Evolutionary conservation across 306 rosid species (phyloP), one percentile per base, ranked within the genome.

Genomic region (Hippophae rhamnoides): DNA sequence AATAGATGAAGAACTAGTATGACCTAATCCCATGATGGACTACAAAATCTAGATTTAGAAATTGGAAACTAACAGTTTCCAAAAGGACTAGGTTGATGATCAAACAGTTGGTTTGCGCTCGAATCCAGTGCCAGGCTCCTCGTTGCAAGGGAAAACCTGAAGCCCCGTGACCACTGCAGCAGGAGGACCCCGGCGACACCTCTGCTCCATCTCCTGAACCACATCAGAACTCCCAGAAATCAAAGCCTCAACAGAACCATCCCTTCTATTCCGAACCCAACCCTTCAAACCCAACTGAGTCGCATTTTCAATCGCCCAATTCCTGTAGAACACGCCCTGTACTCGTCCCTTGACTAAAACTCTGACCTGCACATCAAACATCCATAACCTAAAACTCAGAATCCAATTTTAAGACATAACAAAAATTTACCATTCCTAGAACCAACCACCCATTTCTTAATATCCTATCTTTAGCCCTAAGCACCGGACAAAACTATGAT

Each of bases 151-250:
- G 47, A 71, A 79, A 63, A 81, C 81, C 74, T 85, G 76, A 0
- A 87, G 47, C 3, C 87, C 96, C 0, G 98, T 90, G 27, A 85
- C 95, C 59, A 78, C 41, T 1, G 98, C 96, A 9, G 81, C 71
- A 1, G 79, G 76, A 0, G 98, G 93, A 38, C 98, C 95, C 7
- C 87, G 95, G 12, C 95, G 86, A 57, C 98, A 83, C 80, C 98
- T 68, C 72, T 69, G 89, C 79, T 81, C 85, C 95, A 92, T 87
- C 65, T 92, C 96, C 63, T 60, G 58, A 5, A 81, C 81, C 12
- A 67, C 68, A 7, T 74, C 73, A 26, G 73, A 53, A 8, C 46
- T 58, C 26, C 83, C 86, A 18, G 81, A 81, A 40, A 77, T 76
- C 62, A 81, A 76, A 41, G 81, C 77, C 62, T 81, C 86, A n/a